Base-by-base conservation (phyloP, 2,329 filamentous ascomycete species). In the Colletotrichum sp. region DNA sequence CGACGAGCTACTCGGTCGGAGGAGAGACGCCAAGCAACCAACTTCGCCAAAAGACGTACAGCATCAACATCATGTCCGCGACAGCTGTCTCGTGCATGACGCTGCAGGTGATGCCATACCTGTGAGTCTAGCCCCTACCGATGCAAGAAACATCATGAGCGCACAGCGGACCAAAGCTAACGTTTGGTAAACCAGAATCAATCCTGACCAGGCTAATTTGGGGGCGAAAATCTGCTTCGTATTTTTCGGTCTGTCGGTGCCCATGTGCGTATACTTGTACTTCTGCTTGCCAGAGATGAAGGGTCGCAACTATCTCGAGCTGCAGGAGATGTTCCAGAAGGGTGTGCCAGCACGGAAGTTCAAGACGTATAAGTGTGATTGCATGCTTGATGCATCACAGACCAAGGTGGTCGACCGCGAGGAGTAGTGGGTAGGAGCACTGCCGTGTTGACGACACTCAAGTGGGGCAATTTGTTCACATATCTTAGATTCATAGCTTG, bases 21-120 rank as follows among this genome's bases (percentile, higher is more conserved):
- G 81, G 81, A n/a, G 82, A 83, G 67, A 82, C 81, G 3, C 73
- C 82, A 4, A 81, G 79, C 92, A 63, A 63, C 26, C 55, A 90
- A 90, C 80, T 82, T 28, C 79, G 82, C 7, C 81, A 82, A 71
- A 83, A 82, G 77, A 83, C 81, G 0, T 82, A 83, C 76, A 81
- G 79, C 13, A 82, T 83, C 79, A 83, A 82, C 77, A 81, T 82
- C 48, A 81, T 83, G 80, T 73, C 71, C 8, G 74, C 80, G 3
- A 83, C 81, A 8, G 80, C 79, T 4, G 79, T 80, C 2, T 82
- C 80, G 1, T 82, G 80, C 73, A 63, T 81, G 63, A 75, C 82
- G 12, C 78, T 80, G 4, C 79, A 82, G 63, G 79, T 82, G 26
- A 78, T 82, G 75, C 82, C 82, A 8, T 82, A 82, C 32, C 77